Base-by-base conservation (phyloP, 1,284 basidiomycete species). In the Puccinia triticina region DNA sequence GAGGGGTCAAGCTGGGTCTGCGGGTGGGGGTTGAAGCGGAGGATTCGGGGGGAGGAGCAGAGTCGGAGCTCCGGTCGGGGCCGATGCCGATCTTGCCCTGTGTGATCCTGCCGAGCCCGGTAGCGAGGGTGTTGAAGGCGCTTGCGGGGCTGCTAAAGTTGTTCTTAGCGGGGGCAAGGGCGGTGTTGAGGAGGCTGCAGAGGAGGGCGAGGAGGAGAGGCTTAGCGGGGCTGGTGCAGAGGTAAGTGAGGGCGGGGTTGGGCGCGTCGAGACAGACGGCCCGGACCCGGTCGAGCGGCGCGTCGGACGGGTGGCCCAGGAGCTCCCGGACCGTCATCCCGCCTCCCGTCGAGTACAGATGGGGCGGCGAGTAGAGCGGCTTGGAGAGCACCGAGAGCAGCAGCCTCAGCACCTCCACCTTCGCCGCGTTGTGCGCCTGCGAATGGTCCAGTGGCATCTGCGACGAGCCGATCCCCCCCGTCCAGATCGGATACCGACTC, bases 121-220 rank as follows among this genome's bases (percentile, higher is more conserved):
- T 75, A n/a, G 72, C 79, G n/a, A 82, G 29, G 18, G 57, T 66
- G 32, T 53, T 82, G 43, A 82, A 53, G 11, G 79, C 72, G 34
- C 53, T 55, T 14, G 61, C 71, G 37, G 79, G 69, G 48, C 43
- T 75, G 21, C 55, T 66, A 18, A 75, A 75, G 46, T 46, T 43
- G 37, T 37, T 75, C 57, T 66, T 75, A n/a, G 59, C 37, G 14
- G 79, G 79, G n/a, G 72, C 79, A 7, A 82, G 37, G 26, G 79
- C 57, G 4, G 79, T 82, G 37, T 82, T 82, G 46, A 82, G n/a
- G 4, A 82, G 72, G 53, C 79, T 82, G 26, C 79, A 82, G 21
- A 82, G 61, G 2, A 82, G 46, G 14, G 72, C 71, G n/a, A 82
- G 61, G 7, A 82, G 29, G 48, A 67, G 59, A 21, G 40, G 71